Conservation (phyloP, 164 flowering plant species). For the Amborella trichopoda region DNA sequence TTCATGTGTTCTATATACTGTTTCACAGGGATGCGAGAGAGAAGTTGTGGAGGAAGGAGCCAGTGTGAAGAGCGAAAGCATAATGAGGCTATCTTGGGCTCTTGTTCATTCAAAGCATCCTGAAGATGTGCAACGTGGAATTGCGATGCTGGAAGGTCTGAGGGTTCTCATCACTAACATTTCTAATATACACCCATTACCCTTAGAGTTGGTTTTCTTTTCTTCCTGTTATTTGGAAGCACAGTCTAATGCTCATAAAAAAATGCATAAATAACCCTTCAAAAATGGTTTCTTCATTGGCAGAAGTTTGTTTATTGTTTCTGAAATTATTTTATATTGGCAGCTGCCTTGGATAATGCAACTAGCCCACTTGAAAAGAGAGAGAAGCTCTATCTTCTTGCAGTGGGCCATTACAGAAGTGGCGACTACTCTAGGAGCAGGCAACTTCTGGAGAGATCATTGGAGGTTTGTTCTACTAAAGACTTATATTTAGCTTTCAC, state of each 20-base stretch:
- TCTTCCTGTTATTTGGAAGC: background rate
- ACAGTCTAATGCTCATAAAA: no score
- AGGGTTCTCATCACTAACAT: background rate
- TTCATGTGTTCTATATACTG: background rate
- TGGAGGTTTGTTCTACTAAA: no score
- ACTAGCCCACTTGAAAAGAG: conserved; percentile 36
- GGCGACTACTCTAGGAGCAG: conserved; percentile 55
- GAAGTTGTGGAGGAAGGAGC: conserved; percentile 55
- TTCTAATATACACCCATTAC: background rate
- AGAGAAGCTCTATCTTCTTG: conserved; percentile 68
- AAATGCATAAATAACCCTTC: no score
- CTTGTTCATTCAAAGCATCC: conserved; percentile 85
- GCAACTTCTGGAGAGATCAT: conserved; percentile 45
- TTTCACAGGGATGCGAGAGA: conserved; percentile 64
- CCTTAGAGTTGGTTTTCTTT: background rate
- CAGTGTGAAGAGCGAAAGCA: conserved; percentile 41
- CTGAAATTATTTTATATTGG: conserved; percentile 6
- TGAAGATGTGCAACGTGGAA: conserved; percentile 90
- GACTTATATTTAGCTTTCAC: background rate
- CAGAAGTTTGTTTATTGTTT: no score
- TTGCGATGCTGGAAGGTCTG: conserved; percentile 93
- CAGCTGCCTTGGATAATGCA: conserved; percentile 45
- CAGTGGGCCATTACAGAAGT: conserved; percentile 69
- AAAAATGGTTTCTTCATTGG: no score
- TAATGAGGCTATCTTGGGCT: conserved; percentile 94